phyloP scores from a whole-genome alignment of 352 stramenopile genomes.

The Phytophthora capsici region DNA sequence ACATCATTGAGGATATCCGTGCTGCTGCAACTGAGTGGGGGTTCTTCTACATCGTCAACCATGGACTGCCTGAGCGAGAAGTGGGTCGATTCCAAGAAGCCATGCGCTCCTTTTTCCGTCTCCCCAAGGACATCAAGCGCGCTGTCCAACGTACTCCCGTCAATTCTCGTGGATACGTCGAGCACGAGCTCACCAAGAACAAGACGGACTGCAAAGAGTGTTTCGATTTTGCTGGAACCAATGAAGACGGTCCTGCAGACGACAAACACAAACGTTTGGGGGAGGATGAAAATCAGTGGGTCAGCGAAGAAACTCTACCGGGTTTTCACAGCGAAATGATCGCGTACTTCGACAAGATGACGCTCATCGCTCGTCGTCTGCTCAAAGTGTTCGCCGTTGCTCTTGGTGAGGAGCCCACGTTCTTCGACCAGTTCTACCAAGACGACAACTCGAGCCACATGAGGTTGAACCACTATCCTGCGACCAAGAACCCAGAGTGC shows the following conservation, averaged over 20 bases:
- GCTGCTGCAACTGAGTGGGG: slow-evolving; percentile 65
- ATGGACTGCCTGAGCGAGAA: slow-evolving; percentile 63
- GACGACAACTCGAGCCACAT: slow-evolving; percentile 86
- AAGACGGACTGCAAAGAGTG: slow-evolving; percentile 82
- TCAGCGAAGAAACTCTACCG: slow-evolving; percentile 43
- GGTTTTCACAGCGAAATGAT: slow-evolving; percentile 58
- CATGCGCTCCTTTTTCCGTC: slow-evolving; percentile 84
- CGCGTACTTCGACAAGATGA: slow-evolving; percentile 50
- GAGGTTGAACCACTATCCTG: slow-evolving; percentile 92
- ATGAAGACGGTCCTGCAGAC: slow-evolving; percentile 46
- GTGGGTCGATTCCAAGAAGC: slow-evolving; percentile 66
- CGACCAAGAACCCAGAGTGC: slow-evolving; percentile 38
- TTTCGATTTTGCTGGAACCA: slow-evolving; percentile 65
- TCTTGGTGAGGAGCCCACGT: slow-evolving; percentile 45
- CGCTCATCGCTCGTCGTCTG: slow-evolving; percentile 51
- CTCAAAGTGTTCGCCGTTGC: slow-evolving; percentile 57
- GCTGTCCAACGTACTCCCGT: slow-evolving; percentile 58
- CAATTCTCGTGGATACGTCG: slow-evolving; percentile 93
- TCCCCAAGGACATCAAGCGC: slow-evolving; percentile 64
- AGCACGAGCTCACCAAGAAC: slow-evolving; percentile 86
- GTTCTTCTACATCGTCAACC: slow-evolving; percentile 93
- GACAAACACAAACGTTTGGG: slow-evolving; percentile 71
- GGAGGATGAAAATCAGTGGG: slow-evolving; percentile 89
- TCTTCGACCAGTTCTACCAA: slow-evolving; percentile 66
- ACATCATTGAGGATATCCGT: slow-evolving; percentile 53